Evolutionary conservation across 2,329 filamentous ascomycete species (phyloP), one percentile per base, ranked within the genome.

Genomic region (Chrysoporthe austroafricana): DNA sequence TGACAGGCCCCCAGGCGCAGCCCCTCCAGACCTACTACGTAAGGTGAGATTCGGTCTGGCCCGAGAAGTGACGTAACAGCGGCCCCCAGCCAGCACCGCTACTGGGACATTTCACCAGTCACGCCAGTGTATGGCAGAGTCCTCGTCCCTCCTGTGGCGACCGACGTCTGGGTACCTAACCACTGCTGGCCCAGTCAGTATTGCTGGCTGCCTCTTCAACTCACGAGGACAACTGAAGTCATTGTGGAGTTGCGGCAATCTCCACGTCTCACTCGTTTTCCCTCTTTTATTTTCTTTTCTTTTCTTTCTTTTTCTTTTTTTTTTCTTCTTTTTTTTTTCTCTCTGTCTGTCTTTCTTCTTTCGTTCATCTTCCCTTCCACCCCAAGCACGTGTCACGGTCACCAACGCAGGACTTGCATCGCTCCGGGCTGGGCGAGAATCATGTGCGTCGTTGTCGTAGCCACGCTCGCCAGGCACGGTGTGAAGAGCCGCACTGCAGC

Each of bases 11-110:
- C n/a, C 21, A 2, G 32, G 58, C 42, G 8, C n/a, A 36, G 60
- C 43, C 60, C 26, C 54, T 57, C 34, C 54, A 57, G 16, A 60
- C 18, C 57, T 46, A 7, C 9, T 2, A 39, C 21, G 46, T 18
- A 26, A 52, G 18, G 62, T n/a, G 50, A 16, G 11, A n/a, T 18
- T 58, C 52, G 62, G 62, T 36, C 44, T 50, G 62, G 36, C 39
- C 62, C 62, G 62, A 64, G 21, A 58, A 64, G 42, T 64, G 62
- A 64, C 62, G 62, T 64, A 64, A 58, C 36, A 26, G 18, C 36
- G 14, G 9, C 13, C 9, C 43, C 42, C 36, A 9, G 3, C 21
- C 26, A n/a, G 7, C 3, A 48, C 26, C 6, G 32, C 32, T 39
- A 13, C 32, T 39, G 32, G 14, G 13, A 52, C 48, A 21, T 21